Percentiles rank a stretch among this genome's conserved stretches.
These are phyloP conservation scores for Elsinoe necatrix DNA, from an alignment of 2,329 filamentous ascomycete genomes.

Conservation along the genomic window DNA sequence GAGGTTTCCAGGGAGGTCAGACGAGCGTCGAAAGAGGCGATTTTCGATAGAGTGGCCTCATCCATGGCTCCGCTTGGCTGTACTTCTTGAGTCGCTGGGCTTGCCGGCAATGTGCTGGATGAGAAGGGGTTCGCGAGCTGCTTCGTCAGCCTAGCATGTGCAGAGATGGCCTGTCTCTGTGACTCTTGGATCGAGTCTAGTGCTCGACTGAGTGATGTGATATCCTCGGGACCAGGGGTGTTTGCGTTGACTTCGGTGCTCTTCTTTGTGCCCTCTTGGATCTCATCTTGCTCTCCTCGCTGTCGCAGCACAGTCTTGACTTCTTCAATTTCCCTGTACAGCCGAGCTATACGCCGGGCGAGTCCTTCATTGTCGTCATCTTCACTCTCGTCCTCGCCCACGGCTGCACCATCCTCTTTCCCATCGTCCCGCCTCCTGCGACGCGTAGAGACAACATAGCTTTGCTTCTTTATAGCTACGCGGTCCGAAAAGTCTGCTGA, in stretches of 20 bases:
- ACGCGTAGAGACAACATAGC: constrained; percentile 68
- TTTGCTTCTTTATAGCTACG: constrained; percentile 70
- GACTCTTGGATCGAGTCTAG: constrained; percentile 17
- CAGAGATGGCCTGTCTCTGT: constrained; percentile 14
- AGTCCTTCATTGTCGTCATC: constrained; percentile 46
- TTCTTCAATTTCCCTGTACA: constrained; percentile 47
- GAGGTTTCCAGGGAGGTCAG: constrained; percentile 70
- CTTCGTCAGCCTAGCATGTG: constrained; percentile 14
- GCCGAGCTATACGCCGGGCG: constrained; percentile 25
- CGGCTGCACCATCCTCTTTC: not conserved
- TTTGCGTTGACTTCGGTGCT: constrained; percentile 11
- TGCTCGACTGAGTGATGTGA: constrained; percentile 16
- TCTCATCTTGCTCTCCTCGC: constrained; percentile 38
- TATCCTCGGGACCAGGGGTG: constrained; percentile 6
- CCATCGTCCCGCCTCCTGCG: constrained; percentile 47
- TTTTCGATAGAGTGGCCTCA: constrained; percentile 62
- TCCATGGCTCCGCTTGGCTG: constrained; percentile 14
- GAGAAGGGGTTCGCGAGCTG: constrained; percentile 9
- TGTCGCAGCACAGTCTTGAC: constrained; percentile 65
- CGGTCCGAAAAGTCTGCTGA: constrained; percentile 86
- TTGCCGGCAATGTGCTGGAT: not conserved
- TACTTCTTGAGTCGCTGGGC: not conserved
- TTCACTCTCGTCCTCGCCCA: constrained; percentile 31
- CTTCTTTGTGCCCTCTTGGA: constrained; percentile 11
- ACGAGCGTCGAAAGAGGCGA: constrained; percentile 79